These are phyloP conservation scores for Fagus crenata DNA, from an alignment of 306 rosid species.

Conservation along the genomic window DNA sequence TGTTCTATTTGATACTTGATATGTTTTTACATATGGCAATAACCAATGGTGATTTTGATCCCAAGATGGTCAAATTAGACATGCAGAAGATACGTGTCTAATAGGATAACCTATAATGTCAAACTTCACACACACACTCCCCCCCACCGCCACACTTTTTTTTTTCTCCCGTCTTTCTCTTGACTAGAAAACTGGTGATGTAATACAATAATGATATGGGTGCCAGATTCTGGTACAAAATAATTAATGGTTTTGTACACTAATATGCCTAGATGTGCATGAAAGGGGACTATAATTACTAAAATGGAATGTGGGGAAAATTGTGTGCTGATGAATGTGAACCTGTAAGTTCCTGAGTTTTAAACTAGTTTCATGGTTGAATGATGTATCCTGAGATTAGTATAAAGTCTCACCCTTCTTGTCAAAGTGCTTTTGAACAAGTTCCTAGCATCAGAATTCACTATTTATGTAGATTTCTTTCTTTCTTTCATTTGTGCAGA, in stretches of 20 bases:
- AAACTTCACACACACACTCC: not conserved
- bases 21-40: not conserved
- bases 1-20: not conserved
- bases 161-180: not conserved
- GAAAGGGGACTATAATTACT: not conserved
- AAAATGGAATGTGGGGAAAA: conserved; percentile 1
- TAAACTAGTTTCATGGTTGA: not conserved
- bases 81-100: not conserved
- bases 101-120: not conserved
- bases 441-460: conserved; percentile 8
- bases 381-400: conserved; percentile 4
- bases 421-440: not conserved
- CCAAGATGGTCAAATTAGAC: not conserved
- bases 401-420: conserved; percentile 7
- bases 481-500: conserved; percentile 40
- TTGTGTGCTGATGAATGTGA: not conserved
- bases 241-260: not conserved
- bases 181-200: not conserved
- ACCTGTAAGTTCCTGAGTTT: not conserved
- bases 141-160: too few species aligned
- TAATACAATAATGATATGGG: not conserved
- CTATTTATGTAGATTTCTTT: conserved; percentile 14
- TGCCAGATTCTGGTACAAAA: not conserved
- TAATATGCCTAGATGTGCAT: not conserved
- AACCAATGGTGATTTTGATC: not conserved